Evolutionary conservation across 1,284 basidiomycete species (phyloP).

Genomic region (Farysia itapuensis): DNA sequence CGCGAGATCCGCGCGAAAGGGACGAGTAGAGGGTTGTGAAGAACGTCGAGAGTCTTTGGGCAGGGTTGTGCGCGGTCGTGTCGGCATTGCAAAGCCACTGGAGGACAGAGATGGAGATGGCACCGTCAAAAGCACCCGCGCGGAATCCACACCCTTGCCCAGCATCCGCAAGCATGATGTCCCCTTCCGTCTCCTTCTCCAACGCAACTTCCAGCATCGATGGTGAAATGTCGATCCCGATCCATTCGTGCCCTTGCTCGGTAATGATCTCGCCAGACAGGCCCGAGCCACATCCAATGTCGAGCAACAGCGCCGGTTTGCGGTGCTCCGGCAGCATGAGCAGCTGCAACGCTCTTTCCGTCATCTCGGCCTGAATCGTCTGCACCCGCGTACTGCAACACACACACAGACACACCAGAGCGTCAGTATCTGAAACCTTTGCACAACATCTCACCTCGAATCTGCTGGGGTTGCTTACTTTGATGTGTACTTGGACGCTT

Average conservation of each 20-base stretch:
- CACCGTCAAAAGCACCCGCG: constrained; percentile 94
- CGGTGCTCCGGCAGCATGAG: constrained; percentile 70
- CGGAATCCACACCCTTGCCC: constrained; percentile 71
- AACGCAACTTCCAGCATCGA: constrained; percentile 71
- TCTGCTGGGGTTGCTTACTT: constrained; percentile 68
- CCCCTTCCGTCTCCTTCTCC: constrained; percentile 57
- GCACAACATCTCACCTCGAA: no score
- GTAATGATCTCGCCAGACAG: constrained; percentile 96
- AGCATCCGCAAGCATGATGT: constrained; percentile 61
- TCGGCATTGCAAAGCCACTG: constrained; percentile 99
- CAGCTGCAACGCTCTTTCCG: constrained; percentile 88
- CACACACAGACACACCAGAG: no score
- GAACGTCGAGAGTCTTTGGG: constrained; percentile 86
- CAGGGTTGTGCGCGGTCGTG: constrained; percentile 86
- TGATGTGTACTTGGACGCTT: constrained; percentile 94
- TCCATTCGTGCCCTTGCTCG: constrained; percentile 90
- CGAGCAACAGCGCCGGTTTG: constrained; percentile 69
- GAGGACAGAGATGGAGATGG: constrained; percentile 95
- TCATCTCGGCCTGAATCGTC: constrained; percentile 97
- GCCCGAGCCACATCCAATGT: constrained; percentile 97
- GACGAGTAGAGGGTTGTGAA: constrained; percentile 94
- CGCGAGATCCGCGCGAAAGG: constrained; percentile 86
- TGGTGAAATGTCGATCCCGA: constrained; percentile 91
- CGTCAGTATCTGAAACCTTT: background rate
- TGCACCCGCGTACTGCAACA: constrained; percentile 80